A percentile compares a stretch with the other conserved stretches of the same genome.
Evolutionary conservation across 495 filamentous ascomycete species (phyloP).

Genomic region (Penicillium dipodomyicola): DNA sequence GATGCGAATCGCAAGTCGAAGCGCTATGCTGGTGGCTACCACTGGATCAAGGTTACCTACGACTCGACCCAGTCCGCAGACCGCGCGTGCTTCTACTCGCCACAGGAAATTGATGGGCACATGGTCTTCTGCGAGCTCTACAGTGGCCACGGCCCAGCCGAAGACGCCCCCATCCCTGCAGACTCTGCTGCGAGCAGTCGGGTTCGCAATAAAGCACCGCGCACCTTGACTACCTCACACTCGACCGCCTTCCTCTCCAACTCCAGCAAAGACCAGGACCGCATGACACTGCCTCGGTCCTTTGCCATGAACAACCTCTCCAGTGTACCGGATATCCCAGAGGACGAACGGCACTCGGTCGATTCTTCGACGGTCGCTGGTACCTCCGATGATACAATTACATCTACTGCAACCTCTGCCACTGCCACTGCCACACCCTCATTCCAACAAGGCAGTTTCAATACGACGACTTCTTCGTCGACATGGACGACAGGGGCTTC

Average conservation of each 20-base stretch:
- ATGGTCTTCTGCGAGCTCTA: slow-evolving; percentile 77
- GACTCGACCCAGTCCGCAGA: slow-evolving; percentile 78
- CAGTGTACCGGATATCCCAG: slow-evolving; percentile 24
- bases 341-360: slow-evolving; percentile 32
- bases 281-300: slow-evolving; percentile 45
- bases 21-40: slow-evolving; percentile 69
- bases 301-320: slow-evolving; percentile 45
- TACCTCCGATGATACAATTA: slow-evolving; percentile 56
- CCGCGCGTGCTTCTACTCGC: slow-evolving; percentile 68
- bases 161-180: slow-evolving; percentile 59
- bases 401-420: slow-evolving; percentile 47
- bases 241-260: slow-evolving; percentile 40
- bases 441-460: slow-evolving; percentile 31
- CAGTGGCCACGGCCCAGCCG: slow-evolving; percentile 63
- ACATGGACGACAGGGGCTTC: slow-evolving; percentile 37
- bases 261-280: slow-evolving; percentile 33
- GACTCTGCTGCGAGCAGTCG: slow-evolving; percentile 36
- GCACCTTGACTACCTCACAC: slow-evolving; percentile 39
- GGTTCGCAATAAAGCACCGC: slow-evolving; percentile 28
- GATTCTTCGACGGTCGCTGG: slow-evolving; percentile 33
- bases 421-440: slow-evolving; percentile 20
- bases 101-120: slow-evolving; percentile 73
- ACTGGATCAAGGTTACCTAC: slow-evolving; percentile 94
- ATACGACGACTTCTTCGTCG: slow-evolving; percentile 1
- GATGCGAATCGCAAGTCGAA: slow-evolving; percentile 74